A percentile compares a stretch with the other conserved stretches of the same genome.
These are phyloP conservation scores for Quercus lobata DNA, from an alignment of 331 rosid species.

Conservation along the genomic window DNA sequence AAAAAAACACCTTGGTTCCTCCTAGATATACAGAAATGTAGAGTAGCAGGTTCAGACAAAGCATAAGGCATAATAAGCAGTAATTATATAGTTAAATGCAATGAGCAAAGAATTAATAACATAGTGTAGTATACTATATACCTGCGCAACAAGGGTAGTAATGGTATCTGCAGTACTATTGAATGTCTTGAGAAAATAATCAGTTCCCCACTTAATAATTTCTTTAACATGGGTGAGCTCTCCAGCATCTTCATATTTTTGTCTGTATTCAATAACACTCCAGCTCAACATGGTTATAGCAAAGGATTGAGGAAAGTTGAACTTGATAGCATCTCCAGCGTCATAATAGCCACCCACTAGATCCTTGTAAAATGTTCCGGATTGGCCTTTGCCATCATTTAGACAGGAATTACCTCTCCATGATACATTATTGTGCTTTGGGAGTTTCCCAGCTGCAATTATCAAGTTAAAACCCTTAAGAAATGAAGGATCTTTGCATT, in stretches of 20 bases:
- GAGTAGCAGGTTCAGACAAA: background rate
- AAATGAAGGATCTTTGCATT: background rate
- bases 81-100: background rate
- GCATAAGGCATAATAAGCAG: too few relatives aligned
- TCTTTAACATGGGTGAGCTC: conserved; percentile 89
- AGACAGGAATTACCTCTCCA: conserved; percentile 91
- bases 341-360: conserved; percentile 89
- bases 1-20: background rate
- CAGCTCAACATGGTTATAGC: conserved; percentile 92
- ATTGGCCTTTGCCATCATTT: conserved; percentile 52
- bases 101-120: background rate
- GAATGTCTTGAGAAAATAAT: conserved; percentile 89
- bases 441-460: conserved; percentile 83
- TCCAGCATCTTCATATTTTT: conserved; percentile 92
- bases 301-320: conserved; percentile 77
- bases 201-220: conserved; percentile 88
- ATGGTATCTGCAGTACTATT: conserved; percentile 80
- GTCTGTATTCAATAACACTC: conserved; percentile 97
- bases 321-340: conserved; percentile 98
- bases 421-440: conserved; percentile 88
- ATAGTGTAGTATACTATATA: background rate
- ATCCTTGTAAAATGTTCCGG: conserved; percentile 50
- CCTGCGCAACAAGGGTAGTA: conserved; percentile 59
- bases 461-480: background rate
- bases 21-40: background rate